These are phyloP conservation scores for Herpetomonas tarakana DNA, from an alignment of 208 protist genomes.

Conservation along the genomic window DNA sequence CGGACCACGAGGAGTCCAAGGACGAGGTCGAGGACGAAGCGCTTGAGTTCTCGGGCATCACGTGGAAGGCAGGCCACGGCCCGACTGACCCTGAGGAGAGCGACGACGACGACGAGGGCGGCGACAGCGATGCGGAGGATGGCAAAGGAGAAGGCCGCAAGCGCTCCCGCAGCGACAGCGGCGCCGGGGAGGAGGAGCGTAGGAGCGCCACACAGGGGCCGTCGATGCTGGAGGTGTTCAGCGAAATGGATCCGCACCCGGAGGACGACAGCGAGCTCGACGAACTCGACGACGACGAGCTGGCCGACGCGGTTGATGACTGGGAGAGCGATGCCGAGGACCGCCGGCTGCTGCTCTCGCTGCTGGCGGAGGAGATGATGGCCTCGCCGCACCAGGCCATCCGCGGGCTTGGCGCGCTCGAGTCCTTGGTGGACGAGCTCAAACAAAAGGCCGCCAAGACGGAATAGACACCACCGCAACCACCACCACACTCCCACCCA, in stretches of 20 bases:
- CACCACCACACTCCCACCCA: background rate
- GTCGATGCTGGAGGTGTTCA: slow-evolving; percentile 77
- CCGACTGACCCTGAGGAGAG: slow-evolving; percentile 25
- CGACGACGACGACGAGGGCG: slow-evolving; percentile 22
- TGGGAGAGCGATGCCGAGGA: slow-evolving; percentile 79
- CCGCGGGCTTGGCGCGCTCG: slow-evolving; percentile 10
- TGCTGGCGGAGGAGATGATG: slow-evolving; percentile 26
- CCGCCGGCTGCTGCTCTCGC: slow-evolving; percentile 53
- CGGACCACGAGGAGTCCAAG: slow-evolving; percentile 1
- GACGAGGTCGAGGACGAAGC: slow-evolving; percentile 6
- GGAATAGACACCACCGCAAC: slow-evolving; percentile 16
- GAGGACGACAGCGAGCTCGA: slow-evolving; percentile 52
- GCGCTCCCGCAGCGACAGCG: slow-evolving; percentile 8
- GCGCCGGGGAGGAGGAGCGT: background rate
- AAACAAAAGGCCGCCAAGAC: slow-evolving; percentile 26
- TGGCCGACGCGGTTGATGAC: slow-evolving; percentile 48
- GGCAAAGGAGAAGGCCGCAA: slow-evolving; percentile 18
- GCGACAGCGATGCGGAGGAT: slow-evolving; percentile 19
- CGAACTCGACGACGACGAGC: slow-evolving; percentile 40
- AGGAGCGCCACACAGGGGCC: slow-evolving; percentile 34
- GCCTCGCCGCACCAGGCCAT: slow-evolving; percentile 19
- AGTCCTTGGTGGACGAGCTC: background rate
- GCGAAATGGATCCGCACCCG: slow-evolving; percentile 62
- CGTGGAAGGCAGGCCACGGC: slow-evolving; percentile 70
- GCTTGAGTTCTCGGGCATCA: slow-evolving; percentile 67